phyloP scores from a whole-genome alignment of 2,329 filamentous ascomycete genomes.

The Annulohypoxylon truncatum region DNA sequence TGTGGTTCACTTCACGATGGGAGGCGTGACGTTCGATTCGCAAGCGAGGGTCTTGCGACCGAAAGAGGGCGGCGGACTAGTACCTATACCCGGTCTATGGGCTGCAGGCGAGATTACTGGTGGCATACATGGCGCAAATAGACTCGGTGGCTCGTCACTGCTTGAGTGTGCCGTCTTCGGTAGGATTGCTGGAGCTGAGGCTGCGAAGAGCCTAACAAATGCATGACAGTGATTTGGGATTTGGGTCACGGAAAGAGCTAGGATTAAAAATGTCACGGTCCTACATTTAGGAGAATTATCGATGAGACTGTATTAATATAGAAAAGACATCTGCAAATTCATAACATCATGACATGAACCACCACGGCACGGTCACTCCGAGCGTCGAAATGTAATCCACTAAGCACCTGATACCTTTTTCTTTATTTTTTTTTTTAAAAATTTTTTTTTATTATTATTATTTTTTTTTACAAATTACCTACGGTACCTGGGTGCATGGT shows the following conservation, averaged over 20 bases:
- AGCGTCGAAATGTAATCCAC: too few relatives aligned
- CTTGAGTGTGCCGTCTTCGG: constrained; percentile 74
- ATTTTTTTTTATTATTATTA: too few relatives aligned
- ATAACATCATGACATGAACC: too few relatives aligned
- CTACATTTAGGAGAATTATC: too few relatives aligned
- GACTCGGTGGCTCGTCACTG: constrained; percentile 70
- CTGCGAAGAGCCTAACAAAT: constrained; percentile 49
- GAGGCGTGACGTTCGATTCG: constrained; percentile 68
- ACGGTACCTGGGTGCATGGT: too few relatives aligned
- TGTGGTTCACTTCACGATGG: constrained; percentile 75
- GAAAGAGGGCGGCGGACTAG: constrained; percentile 49
- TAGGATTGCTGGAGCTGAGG: constrained; percentile 64
- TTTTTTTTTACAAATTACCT: too few relatives aligned
- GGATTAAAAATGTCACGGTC: background rate
- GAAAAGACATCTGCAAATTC: too few relatives aligned
- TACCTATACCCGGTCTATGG: constrained; percentile 67
- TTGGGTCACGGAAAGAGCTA: background rate
- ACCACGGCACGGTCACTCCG: too few relatives aligned
- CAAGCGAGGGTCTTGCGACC: constrained; percentile 62
- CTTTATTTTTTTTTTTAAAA: too few relatives aligned
- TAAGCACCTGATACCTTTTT: too few relatives aligned
- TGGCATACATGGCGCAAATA: constrained; percentile 72
- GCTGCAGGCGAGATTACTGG: constrained; percentile 74
- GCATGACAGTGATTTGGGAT: background rate
- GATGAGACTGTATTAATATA: too few relatives aligned